Conservation (phyloP, 176 grass and related monocot species). For the Juncus inflexus region DNA sequence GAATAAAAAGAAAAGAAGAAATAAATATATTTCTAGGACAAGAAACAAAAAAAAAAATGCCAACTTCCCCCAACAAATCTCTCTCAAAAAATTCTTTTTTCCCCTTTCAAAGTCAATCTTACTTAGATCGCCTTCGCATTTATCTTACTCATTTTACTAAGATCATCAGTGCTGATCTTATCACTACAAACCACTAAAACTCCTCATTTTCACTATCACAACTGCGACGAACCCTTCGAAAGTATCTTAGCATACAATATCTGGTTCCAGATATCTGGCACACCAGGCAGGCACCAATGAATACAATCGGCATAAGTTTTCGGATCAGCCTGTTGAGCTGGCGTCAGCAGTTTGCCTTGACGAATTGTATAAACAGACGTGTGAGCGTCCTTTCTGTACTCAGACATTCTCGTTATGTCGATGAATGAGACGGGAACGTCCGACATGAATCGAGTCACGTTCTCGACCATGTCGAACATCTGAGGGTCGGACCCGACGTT, state of each 20-base stretch:
- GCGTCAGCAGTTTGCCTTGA: slow-evolving; percentile 55
- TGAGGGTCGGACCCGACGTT: slow-evolving; percentile 47
- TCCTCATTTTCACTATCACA: neutral
- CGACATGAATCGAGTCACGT: slow-evolving; percentile 36
- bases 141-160: neutral
- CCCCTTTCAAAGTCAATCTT: slow-evolving; percentile 2
- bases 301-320: slow-evolving; percentile 72
- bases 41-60: slow-evolving; percentile 8
- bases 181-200: slow-evolving; percentile 1
- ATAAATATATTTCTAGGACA: slow-evolving; percentile 12
- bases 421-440: slow-evolving; percentile 49
- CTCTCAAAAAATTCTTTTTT: slow-evolving; percentile 3
- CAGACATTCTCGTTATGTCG: slow-evolving; percentile 84
- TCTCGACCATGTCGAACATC: slow-evolving; percentile 42
- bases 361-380: slow-evolving; percentile 53
- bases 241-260: slow-evolving; percentile 66
- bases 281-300: slow-evolving; percentile 86
- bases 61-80: slow-evolving; percentile 6
- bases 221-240: slow-evolving; percentile 19
- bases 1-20: neutral
- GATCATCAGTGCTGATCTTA: neutral
- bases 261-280: slow-evolving; percentile 85
- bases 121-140: neutral
- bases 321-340: slow-evolving; percentile 57
- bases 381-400: slow-evolving; percentile 89